Evolutionary conservation across 2,329 filamentous ascomycete genomes (phyloP), one percentile per base, ranked within the genome.

Genomic region (Aspergillus pseudotamarii): DNA sequence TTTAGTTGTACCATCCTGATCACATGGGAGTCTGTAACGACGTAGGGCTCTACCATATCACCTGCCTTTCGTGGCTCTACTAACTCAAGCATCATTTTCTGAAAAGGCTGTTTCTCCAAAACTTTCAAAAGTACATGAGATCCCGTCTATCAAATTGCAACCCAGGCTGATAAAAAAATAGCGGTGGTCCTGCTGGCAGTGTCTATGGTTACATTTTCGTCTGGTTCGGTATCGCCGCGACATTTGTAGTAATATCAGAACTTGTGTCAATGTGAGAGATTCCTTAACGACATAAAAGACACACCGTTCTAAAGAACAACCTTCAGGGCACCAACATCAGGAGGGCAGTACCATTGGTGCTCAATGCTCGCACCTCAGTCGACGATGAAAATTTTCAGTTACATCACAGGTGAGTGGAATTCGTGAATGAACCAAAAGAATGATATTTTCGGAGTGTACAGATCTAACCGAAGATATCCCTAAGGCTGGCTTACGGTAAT

Each of bases 321-420:
- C 3, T 21, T 28, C n/a, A 77, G 74, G 73, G 72, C 71, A n/a
- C 75, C 75, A 0, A 76, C 74, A 1, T 71, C 74, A 26, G 74
- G 74, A 26, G 77, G 77, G 3, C 78, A 79, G 62, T 80, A 80
- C 34, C 77, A 80, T 53, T 80, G 77, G 77, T 75, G 76, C 0
- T 75, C 75, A 6, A 77, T 80, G 64, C 75, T 82, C 32, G 78
- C 80, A 6, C 77, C 79, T 11, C 66, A 62, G 4, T 67, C 64
- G 5, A 69, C 58, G 30, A 75, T 76, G 64, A 78, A 75, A 41
- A 67, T 78, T 14, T 63, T 82, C 1, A 81, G 79, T 38, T 83
- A 78, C 61, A 62, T 76, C 10, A 75, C 78, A 8, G 75, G 76
- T 70, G 46, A 26, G 14, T 48, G n/a, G 11, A 14, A 3, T 4